Conservation (phyloP, 352 stramenopile genomes). For the Phytopythium helicoides region DNA sequence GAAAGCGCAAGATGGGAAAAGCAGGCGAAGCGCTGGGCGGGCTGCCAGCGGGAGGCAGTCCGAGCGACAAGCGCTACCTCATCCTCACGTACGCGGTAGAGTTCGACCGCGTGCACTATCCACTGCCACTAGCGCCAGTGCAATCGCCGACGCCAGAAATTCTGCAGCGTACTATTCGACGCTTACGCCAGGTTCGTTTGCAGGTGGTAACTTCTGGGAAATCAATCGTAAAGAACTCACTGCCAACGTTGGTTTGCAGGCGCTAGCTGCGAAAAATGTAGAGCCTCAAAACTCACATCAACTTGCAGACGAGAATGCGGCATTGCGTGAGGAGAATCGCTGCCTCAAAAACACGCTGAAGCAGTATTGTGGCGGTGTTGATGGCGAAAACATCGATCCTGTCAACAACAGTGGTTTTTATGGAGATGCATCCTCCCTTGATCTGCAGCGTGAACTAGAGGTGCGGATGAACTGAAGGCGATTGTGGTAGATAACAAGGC, state of each 20-base stretch:
- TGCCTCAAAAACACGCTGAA: slow-evolving; percentile 65
- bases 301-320: slow-evolving; percentile 38
- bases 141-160: slow-evolving; percentile 61
- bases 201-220: too few relatives aligned
- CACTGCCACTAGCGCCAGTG: slow-evolving; percentile 79
- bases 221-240: too few relatives aligned
- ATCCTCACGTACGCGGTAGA: slow-evolving; percentile 94
- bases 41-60: slow-evolving; percentile 6
- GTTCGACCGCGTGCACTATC: slow-evolving; percentile 94
- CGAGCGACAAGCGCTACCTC: slow-evolving; percentile 82
- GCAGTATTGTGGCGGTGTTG: slow-evolving; percentile 37
- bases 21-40: slow-evolving; percentile 1
- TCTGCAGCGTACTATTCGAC: slow-evolving; percentile 77
- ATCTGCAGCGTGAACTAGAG: slow-evolving; percentile 53
- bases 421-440: slow-evolving; percentile 22
- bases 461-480: slow-evolving; percentile 2
- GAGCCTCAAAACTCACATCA: slow-evolving; percentile 3
- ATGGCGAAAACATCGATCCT: slow-evolving; percentile 14
- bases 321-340: slow-evolving; percentile 59
- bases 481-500: too few relatives aligned
- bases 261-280: slow-evolving; percentile 11
- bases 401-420: background rate
- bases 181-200: slow-evolving; percentile 51
- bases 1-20: slow-evolving; percentile 65
- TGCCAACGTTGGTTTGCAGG: slow-evolving; percentile 3